phyloP scores from a whole-genome alignment of 1,284 basidiomycete species.

The Laetiporus sulphureus region DNA sequence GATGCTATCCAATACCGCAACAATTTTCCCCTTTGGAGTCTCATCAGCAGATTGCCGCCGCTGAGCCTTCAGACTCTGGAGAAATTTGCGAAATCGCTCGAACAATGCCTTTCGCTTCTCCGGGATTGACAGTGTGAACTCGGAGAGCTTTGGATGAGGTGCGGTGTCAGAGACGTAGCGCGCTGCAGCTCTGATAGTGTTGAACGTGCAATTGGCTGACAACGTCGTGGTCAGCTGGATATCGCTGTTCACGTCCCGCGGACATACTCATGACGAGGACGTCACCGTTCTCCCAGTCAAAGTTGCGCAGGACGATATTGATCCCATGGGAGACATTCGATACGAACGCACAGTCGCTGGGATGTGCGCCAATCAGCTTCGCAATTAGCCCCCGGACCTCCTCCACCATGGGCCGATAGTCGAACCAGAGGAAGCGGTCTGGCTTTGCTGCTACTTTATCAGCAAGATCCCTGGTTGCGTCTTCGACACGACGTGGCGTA shows the following conservation, averaged over 20 bases:
- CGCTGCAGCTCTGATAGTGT: not conserved
- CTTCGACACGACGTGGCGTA: no score
- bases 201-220: not conserved
- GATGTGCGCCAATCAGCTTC: slow-evolving; percentile 47
- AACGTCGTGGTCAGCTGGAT: not conserved
- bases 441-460: no score
- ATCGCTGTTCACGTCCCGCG: no score
- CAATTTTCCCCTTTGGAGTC: no score
- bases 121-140: not conserved
- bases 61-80: not conserved
- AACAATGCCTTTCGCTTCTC: not conserved
- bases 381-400: no score
- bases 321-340: slow-evolving; percentile 63
- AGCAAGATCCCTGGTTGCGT: no score
- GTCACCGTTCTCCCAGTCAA: slow-evolving; percentile 47
- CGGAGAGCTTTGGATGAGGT: not conserved
- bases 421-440: no score
- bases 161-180: not conserved
- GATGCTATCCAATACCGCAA: slow-evolving; percentile 72
- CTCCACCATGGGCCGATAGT: no score
- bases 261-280: slow-evolving; percentile 38
- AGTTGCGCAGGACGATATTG: slow-evolving; percentile 58
- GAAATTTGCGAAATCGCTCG: not conserved
- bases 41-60: no score
- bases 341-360: slow-evolving; percentile 61